Evolutionary conservation across 108 stramenopile genomes (phyloP), one percentile per base, ranked within the genome.

Genomic region (Nitzschia sp.): DNA sequence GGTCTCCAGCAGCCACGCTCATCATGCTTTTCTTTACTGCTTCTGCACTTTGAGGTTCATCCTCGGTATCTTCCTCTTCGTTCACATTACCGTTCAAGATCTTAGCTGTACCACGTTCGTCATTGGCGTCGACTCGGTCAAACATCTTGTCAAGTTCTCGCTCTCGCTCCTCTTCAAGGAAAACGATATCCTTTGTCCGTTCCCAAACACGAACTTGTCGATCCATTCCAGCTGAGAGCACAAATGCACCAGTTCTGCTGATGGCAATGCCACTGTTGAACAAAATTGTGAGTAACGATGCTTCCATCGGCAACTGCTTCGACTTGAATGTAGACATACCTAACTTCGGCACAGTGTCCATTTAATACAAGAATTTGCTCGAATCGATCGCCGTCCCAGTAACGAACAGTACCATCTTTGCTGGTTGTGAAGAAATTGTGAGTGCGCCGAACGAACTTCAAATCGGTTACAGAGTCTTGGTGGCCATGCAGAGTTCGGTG

Each of bases 351-450:
- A 40, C 63, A 74, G 73, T 99, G 97, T 6, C 97, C 97, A 59
- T 79, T 71, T 29, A 96, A 78, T 8, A 89, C 63, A 3, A 96
- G 87, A 59, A 98, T 93, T 76, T 96, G 93, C 66, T 97, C 91
- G 78, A 98, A 98, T 37, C 92, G 76, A 80, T 98, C 99, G 6
- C 85, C 97, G 70, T 99, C 99, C 99, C 99, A 99, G 72, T 88
- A 96, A 55, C 95, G 72, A 8, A 99, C 71, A 14, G 87, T 87
- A 41, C 88, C 85, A 78, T 99, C 99, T 76, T 98, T 99, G 26
- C 89, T 90, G 15, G 88, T 75, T 15, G 95, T 93, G 74, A 98
- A 96, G 73, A 98, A 96, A 84, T 89, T 91, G 80, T 99, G 99
- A 24, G 97, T 98, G 38, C 83, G 70, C 37, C 75, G 79, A 11